A percentile compares a stretch with the other conserved stretches of the same genome.
phyloP scores from a whole-genome alignment of 129 eudicot species.

The Escallonia herrerae region DNA sequence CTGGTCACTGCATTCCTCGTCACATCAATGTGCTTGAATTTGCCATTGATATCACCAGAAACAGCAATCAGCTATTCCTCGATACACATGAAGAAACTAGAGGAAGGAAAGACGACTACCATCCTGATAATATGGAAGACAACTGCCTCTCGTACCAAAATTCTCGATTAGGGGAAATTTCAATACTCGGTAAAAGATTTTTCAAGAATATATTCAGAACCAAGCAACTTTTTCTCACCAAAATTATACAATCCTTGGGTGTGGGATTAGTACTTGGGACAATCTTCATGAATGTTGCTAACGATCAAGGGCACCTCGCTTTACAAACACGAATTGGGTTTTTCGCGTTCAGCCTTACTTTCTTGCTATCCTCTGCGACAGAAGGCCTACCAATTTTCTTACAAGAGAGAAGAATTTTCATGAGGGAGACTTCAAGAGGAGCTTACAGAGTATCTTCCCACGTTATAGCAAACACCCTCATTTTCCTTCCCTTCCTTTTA shows the following conservation, averaged over 20 bases:
- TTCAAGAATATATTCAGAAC: slow-evolving; percentile 76
- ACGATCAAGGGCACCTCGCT: slow-evolving; percentile 31
- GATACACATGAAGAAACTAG: slow-evolving; percentile 1
- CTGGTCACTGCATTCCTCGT: slow-evolving; percentile 59
- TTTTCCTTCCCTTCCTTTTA: slow-evolving; percentile 82
- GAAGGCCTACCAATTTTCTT: slow-evolving; percentile 90
- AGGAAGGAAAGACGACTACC: slow-evolving; percentile 8
- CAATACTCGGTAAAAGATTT: slow-evolving; percentile 57
- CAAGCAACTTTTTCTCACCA: slow-evolving; percentile 68
- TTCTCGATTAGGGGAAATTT: slow-evolving; percentile 47
- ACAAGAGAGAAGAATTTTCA: slow-evolving; percentile 71
- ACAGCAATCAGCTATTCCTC: slow-evolving; percentile 19
- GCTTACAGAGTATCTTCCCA: slow-evolving; percentile 86
- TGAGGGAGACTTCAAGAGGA: slow-evolving; percentile 80
- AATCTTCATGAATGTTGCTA: slow-evolving; percentile 48
- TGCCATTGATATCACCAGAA: slow-evolving; percentile 60
- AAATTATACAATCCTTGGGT: slow-evolving; percentile 60
- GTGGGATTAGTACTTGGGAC: slow-evolving; percentile 77
- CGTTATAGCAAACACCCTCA: slow-evolving; percentile 76
- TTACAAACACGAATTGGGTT: slow-evolving; percentile 79
- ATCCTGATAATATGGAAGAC: background rate
- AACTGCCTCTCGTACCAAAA: slow-evolving; percentile 31
- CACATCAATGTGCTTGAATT: slow-evolving; percentile 89
- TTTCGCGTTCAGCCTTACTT: slow-evolving; percentile 85
- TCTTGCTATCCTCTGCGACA: slow-evolving; percentile 77